These are phyloP conservation scores for Fusarium devonianum DNA, from an alignment of 2,329 filamentous ascomycete species.

Conservation along the genomic window DNA sequence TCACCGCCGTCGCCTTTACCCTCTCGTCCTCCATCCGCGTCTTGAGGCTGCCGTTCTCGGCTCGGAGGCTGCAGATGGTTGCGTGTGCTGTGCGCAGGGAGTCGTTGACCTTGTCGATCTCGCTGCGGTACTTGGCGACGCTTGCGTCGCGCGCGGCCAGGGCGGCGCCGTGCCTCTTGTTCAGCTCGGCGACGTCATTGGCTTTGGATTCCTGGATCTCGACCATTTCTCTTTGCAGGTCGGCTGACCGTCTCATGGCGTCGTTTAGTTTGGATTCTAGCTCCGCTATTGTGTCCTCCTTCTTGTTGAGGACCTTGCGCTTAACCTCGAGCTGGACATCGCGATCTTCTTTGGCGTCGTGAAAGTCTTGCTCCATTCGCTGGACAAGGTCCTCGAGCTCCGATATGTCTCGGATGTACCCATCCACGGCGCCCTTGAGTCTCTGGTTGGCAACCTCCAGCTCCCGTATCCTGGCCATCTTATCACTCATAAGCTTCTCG, in stretches of 20 bases:
- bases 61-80: constrained; percentile 53
- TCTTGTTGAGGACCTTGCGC: constrained; percentile 46
- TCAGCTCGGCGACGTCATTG: constrained; percentile 46
- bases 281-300: constrained; percentile 48
- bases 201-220: constrained; percentile 47
- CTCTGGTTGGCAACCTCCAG: constrained; percentile 59
- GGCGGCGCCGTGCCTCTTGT: constrained; percentile 53
- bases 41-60: constrained; percentile 54
- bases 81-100: constrained; percentile 57
- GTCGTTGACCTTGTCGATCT: constrained; percentile 57
- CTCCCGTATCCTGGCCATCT: constrained; percentile 52
- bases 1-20: constrained; percentile 51
- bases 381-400: constrained; percentile 62
- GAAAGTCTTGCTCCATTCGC: constrained; percentile 53
- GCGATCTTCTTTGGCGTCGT: constrained; percentile 42
- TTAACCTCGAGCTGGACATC: constrained; percentile 47
- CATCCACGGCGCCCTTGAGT: constrained; percentile 59
- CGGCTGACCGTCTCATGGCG: constrained; percentile 49
- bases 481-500: constrained; percentile 46
- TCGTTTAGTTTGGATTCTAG: constrained; percentile 55
- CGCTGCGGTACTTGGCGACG: constrained; percentile 56
- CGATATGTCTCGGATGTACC: constrained; percentile 61
- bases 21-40: constrained; percentile 49
- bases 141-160: constrained; percentile 60
- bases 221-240: constrained; percentile 50